phyloP scores from a whole-genome alignment of 1,284 basidiomycete genomes.

The Sparassis latifolia region DNA sequence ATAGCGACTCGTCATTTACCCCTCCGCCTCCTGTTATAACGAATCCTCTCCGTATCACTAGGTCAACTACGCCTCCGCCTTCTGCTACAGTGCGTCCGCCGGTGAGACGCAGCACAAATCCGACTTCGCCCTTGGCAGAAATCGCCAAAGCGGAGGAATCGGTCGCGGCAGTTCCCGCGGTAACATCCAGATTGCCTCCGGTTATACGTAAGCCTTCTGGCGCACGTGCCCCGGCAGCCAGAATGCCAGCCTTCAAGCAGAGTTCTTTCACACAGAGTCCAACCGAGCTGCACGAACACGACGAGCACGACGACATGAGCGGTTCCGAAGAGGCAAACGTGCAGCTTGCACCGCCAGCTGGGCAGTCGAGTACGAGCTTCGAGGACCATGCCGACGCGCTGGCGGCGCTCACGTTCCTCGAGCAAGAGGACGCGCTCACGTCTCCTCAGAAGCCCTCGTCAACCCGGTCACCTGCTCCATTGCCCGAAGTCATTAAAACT shows the following conservation, averaged over 20 bases:
- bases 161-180: conserved; percentile 1
- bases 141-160: too few relatives aligned
- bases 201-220: conserved; percentile 55
- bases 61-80: conserved; percentile 14
- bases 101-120: conserved; percentile 3
- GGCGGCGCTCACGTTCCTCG: conserved; percentile 71
- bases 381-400: conserved; percentile 66
- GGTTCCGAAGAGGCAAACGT: conserved; percentile 9
- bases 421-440: conserved; percentile 37
- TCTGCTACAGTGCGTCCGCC: conserved; percentile 9
- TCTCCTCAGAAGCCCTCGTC: conserved; percentile 11
- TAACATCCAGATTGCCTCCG: conserved; percentile 14
- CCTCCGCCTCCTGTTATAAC: conserved; percentile 15
- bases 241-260: conserved; percentile 18
- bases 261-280: conserved; percentile 13
- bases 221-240: conserved; percentile 63
- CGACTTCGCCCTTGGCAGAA: neutral
- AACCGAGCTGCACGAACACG: conserved; percentile 10
- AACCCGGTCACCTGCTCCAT: conserved; percentile 5
- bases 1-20: conserved; percentile 14
- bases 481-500: conserved; percentile 21
- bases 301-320: conserved; percentile 15
- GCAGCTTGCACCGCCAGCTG: conserved; percentile 3
- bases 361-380: conserved; percentile 6
- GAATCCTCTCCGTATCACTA: conserved; percentile 16